phyloP scores from a whole-genome alignment of 768 basidiomycete species.

The Chalciporus piperatus region DNA sequence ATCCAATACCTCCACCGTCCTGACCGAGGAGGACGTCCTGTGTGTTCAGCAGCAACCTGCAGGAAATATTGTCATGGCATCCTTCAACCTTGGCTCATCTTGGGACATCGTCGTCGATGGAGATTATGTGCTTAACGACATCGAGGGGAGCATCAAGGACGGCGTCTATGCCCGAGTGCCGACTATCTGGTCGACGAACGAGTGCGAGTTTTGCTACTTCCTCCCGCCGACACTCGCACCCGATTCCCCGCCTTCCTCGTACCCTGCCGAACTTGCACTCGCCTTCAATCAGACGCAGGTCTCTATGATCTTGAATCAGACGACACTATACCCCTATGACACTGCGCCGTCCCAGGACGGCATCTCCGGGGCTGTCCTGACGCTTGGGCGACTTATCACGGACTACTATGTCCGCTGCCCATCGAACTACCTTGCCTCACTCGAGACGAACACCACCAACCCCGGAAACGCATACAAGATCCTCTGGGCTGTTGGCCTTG shows the following conservation, averaged over 20 bases:
- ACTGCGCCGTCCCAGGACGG: constrained; percentile 3
- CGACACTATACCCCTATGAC: constrained; percentile 16
- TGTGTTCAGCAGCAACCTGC: constrained; percentile 13
- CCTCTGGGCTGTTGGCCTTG: constrained; percentile 9
- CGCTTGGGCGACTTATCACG: constrained; percentile 12
- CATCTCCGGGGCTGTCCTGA: constrained; percentile 13
- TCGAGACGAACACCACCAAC: constrained; percentile 19
- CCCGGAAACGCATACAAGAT: constrained; percentile 12
- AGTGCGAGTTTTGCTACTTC: constrained; percentile 22
- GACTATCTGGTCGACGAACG: constrained; percentile 14
- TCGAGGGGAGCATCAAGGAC: constrained; percentile 11
- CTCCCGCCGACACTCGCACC: constrained; percentile 14
- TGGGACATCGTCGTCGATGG: constrained; percentile 18
- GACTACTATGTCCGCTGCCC: constrained; percentile 14
- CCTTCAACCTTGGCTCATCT: constrained; percentile 3
- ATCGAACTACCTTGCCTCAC: constrained; percentile 9
- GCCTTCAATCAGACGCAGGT: constrained; percentile 12
- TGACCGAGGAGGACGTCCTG: not conserved
- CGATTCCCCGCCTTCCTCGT: constrained; percentile 8
- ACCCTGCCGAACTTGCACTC: not conserved
- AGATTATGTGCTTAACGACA: constrained; percentile 15
- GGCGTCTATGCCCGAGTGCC: constrained; percentile 14
- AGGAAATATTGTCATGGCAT: constrained; percentile 1
- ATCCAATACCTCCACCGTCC: constrained; percentile 7
- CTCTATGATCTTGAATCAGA: constrained; percentile 10